phyloP scores from a whole-genome alignment of 2,329 filamentous ascomycete genomes.

The Pleomassaria siparia region DNA sequence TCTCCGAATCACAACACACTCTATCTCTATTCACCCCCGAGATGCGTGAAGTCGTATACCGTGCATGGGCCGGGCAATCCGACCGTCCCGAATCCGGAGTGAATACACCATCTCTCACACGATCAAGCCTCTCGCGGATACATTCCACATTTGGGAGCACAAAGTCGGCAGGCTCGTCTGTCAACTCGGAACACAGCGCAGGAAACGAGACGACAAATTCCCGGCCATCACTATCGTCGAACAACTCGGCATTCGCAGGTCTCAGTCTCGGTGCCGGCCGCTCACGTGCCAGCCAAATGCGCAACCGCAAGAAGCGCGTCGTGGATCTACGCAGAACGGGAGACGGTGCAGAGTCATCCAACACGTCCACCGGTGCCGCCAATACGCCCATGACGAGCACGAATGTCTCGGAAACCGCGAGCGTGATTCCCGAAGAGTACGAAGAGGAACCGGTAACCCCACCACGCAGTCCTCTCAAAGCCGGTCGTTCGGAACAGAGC shows the following conservation, averaged over 20 bases:
- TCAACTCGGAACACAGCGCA: constrained; percentile 52
- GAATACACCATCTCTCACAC: constrained; percentile 45
- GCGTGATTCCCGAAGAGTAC: constrained; percentile 36
- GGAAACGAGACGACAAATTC: constrained; percentile 53
- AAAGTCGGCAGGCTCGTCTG: constrained; percentile 45
- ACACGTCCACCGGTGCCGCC: constrained; percentile 55
- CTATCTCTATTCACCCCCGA: constrained; percentile 87
- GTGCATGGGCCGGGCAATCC: constrained; percentile 82
- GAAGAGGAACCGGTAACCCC: constrained; percentile 37
- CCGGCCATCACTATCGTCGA: constrained; percentile 65
- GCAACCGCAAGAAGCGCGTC: constrained; percentile 81
- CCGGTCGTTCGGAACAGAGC: constrained; percentile 19
- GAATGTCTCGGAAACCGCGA: constrained; percentile 59
- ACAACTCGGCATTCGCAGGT: constrained; percentile 62
- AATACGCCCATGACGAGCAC: constrained; percentile 55
- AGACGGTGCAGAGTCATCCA: constrained; percentile 50
- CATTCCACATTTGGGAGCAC: constrained; percentile 51
- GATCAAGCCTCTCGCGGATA: constrained; percentile 49
- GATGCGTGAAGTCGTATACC: constrained; percentile 87
- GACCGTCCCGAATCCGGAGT: constrained; percentile 65
- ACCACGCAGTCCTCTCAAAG: constrained; percentile 28
- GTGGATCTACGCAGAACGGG: constrained; percentile 74
- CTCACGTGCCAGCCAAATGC: constrained; percentile 61
- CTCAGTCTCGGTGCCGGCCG: constrained; percentile 64
- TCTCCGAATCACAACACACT: constrained; percentile 87